Evolutionary conservation across 805 yeast genomes (phyloP).

Genomic region (Brettanomyces anomalus): DNA sequence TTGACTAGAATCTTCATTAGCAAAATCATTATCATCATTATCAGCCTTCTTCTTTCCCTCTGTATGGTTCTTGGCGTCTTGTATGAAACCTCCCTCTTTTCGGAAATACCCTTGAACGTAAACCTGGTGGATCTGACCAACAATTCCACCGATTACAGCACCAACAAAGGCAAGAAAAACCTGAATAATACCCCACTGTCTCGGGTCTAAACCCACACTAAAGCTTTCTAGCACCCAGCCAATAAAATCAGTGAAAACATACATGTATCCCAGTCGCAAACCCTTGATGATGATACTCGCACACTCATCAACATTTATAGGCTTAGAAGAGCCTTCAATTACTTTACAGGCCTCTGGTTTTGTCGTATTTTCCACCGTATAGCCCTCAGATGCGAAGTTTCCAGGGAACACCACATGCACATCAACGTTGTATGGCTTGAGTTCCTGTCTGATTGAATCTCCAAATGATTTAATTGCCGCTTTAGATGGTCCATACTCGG

Average conservation of each 20-base stretch:
- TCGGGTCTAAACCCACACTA: constrained; percentile 62
- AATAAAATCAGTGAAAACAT: constrained; percentile 71
- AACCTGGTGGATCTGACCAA: constrained; percentile 37
- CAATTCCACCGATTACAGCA: constrained; percentile 52
- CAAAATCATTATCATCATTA: not conserved
- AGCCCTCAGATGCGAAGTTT: constrained; percentile 86
- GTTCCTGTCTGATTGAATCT: constrained; percentile 75
- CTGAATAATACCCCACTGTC: constrained; percentile 49
- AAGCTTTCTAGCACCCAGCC: constrained; percentile 74
- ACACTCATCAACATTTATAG: constrained; percentile 61
- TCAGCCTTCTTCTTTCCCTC: not conserved
- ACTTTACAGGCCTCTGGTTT: constrained; percentile 76
- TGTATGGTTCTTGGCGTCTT: not conserved
- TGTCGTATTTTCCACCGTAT: constrained; percentile 63
- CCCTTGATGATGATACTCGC: constrained; percentile 48
- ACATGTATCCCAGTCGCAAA: constrained; percentile 57
- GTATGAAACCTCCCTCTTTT: constrained; percentile 14
- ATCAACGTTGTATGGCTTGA: constrained; percentile 53
- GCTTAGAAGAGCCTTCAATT: constrained; percentile 78
- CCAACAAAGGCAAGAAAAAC: constrained; percentile 37
- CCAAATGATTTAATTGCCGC: constrained; percentile 73
- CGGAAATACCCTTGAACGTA: constrained; percentile 45
- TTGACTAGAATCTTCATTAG: no score
- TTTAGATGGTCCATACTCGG: constrained; percentile 84
- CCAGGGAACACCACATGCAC: constrained; percentile 82